Base-by-base conservation (phyloP, 208 protist genomes). In the Porcisia hertigi region DNA sequence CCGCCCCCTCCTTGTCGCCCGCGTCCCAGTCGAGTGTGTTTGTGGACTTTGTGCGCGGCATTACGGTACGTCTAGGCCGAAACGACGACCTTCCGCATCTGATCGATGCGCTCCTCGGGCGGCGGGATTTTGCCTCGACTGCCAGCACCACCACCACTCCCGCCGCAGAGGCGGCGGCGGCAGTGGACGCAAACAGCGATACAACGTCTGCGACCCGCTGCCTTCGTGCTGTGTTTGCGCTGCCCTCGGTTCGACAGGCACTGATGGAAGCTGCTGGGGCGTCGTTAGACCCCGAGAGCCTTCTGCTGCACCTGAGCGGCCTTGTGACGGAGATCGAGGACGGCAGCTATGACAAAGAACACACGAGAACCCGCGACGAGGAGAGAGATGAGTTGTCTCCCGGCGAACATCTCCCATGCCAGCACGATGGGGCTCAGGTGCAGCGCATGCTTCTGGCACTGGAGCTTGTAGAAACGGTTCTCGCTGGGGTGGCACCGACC, bases 41-140 rank as follows among this genome's bases (percentile, higher is more conserved):
- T 16, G 25, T 87, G 49, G 53, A 59, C 9, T 96, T 96, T 76
- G 57, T 96, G 36, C 70, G 84, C 34, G 82, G 82, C 73, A 79
- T 96, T 43, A 78, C 85, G 34, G 69, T 64, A 12, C 92, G 92
- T 3, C 63, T 90, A 12, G 86, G 86, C 47, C 75, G 76, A 41
- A 79, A 64, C 76, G 95, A 97, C 69, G 86, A 95, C 71, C 76
- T 97, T n/a, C 75, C 87, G 39, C 59, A 92, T 60, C 77, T 97
- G 1, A 79, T 94, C 8, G 88, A 94, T 41, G 87, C 89, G 6
- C 63, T 92, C 47, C 78, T 92, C 3, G 60, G 39, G 1, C 78
- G 73, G 14, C 52, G 67, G 6, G 71, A 75, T 5, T 23, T 63
- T 18, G 41, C 57, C 6, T 20, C 41, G 11, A 67, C 14, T n/a